A percentile compares a stretch with the other conserved stretches of the same genome.
Conservation (phyloP, 805 yeast species). For the Yarrowia porcina region DNA sequence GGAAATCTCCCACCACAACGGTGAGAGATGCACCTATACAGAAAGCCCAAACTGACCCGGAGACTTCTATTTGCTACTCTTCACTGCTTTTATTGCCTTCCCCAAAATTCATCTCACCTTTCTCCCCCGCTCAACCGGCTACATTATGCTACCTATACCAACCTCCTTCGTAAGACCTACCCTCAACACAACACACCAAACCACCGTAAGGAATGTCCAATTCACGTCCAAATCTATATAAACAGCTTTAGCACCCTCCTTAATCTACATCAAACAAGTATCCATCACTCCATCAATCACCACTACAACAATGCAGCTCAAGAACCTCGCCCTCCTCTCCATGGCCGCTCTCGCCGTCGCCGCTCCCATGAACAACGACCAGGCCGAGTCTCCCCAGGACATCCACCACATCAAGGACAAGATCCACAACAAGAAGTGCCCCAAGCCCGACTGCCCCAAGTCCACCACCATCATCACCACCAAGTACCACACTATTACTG, state of each 20-base stretch:
- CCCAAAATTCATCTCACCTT: neutral
- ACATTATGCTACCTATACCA: neutral
- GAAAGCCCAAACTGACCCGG: no score
- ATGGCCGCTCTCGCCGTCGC: constrained; percentile 22
- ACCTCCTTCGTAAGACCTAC: no score
- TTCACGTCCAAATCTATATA: neutral
- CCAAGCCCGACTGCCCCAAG: constrained; percentile 23
- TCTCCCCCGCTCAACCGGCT: neutral
- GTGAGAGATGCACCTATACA: no score
- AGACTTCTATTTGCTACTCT: no score
- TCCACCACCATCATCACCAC: neutral
- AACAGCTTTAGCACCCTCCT: neutral
- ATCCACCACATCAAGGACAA: constrained; percentile 16
- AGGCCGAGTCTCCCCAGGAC: constrained; percentile 13
- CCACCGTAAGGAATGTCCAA: neutral
- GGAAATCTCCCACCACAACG: no score
- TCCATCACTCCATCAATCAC: neutral
- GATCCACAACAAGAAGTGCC: constrained; percentile 14
- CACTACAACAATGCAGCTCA: constrained; percentile 22
- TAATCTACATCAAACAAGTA: neutral
- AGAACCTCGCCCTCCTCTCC: constrained; percentile 20
- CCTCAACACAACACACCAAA: neutral
- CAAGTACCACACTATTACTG: neutral
- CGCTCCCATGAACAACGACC: constrained; percentile 9
- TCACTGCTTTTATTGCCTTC: no score